Conservation (phyloP, 345 rosid species). For the Corchorus olitorius region DNA sequence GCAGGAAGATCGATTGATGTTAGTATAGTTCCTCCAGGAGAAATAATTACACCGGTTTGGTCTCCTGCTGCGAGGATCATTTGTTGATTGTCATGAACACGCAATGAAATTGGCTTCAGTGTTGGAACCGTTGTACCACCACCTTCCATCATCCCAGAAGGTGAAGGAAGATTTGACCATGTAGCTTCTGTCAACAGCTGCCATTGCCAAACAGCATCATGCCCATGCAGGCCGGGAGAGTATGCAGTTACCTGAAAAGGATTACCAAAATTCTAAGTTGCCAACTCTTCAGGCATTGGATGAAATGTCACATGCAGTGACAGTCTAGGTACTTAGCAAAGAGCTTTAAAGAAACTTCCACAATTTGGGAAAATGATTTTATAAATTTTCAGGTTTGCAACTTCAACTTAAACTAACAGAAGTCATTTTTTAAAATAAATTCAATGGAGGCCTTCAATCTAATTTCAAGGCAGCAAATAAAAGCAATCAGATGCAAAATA, state of each 20-base stretch:
- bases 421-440: neutral
- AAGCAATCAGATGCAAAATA: neutral
- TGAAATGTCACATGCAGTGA: neutral
- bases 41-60: slow-evolving; percentile 77
- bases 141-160: slow-evolving; percentile 82
- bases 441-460: neutral
- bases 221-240: slow-evolving; percentile 81
- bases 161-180: slow-evolving; percentile 94
- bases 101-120: slow-evolving; percentile 70
- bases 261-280: neutral
- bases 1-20: slow-evolving; percentile 81
- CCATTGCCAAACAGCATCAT: slow-evolving; percentile 78
- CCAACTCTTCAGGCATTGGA: neutral
- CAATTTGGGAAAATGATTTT: neutral
- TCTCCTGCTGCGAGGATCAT: slow-evolving; percentile 98
- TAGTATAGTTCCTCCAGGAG: slow-evolving; percentile 84
- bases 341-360: neutral
- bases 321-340: neutral
- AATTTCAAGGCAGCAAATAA: neutral
- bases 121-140: slow-evolving; percentile 80
- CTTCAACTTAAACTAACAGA: neutral
- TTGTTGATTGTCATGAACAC: slow-evolving; percentile 71
- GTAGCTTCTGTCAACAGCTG: slow-evolving; percentile 84
- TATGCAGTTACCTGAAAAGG: slow-evolving; percentile 81
- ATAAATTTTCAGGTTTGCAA: neutral